Percentiles rank a stretch among this genome's conserved stretches.
phyloP scores from a whole-genome alignment of 2,329 filamentous ascomycete species.

The Coleophoma crateriformis region DNA sequence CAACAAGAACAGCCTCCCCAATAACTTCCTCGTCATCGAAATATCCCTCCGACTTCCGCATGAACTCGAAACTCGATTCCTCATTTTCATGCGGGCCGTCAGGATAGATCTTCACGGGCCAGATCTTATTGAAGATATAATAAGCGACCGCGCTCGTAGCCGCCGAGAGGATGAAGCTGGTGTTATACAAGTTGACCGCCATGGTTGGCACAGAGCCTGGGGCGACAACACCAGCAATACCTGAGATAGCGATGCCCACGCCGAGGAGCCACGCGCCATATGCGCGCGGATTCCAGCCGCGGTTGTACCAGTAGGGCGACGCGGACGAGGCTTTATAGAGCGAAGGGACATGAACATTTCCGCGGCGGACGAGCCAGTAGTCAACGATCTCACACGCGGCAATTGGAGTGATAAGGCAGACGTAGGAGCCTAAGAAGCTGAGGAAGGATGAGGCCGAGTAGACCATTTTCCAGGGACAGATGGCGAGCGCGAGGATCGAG shows the following conservation, averaged over 20 bases:
- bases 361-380: conserved; percentile 1
- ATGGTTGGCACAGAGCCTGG: background rate
- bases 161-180: conserved; percentile 1
- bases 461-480: conserved; percentile 58
- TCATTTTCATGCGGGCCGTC: background rate
- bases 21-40: background rate
- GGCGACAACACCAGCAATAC: background rate
- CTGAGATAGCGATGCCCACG: background rate
- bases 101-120: background rate
- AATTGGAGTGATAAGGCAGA: conserved; percentile 47
- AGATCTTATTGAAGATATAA: conserved; percentile 1
- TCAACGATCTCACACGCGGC: background rate
- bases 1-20: background rate
- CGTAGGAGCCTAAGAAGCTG: conserved; percentile 58
- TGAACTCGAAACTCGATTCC: background rate
- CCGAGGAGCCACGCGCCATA: background rate
- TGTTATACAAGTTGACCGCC: conserved; percentile 1
- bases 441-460: conserved; percentile 48
- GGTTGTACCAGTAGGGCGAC: conserved; percentile 1
- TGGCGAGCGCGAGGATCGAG: conserved; percentile 44
- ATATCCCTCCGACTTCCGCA: background rate
- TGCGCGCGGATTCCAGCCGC: background rate
- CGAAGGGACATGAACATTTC: conserved; percentile 1
- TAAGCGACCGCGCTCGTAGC: background rate
- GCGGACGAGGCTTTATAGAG: background rate